Evolutionary conservation across 2,329 filamentous ascomycete species (phyloP).

Genomic region (Neofusicoccum laricinum): DNA sequence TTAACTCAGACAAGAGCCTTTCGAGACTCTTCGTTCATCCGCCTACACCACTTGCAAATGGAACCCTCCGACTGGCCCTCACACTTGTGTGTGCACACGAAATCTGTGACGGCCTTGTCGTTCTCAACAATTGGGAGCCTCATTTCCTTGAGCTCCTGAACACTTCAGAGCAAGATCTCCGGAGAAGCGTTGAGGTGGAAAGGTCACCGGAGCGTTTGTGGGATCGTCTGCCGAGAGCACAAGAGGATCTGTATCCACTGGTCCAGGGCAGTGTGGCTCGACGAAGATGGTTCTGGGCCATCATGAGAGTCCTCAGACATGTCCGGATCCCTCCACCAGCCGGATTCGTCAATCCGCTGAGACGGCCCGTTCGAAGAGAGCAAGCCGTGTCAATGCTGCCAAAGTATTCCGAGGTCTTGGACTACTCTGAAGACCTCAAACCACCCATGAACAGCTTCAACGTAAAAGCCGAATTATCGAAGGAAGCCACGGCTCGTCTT

Average conservation of each 20-base stretch:
- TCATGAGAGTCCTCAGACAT: constrained; percentile 44
- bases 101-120: constrained; percentile 40
- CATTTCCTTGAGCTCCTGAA: constrained; percentile 42
- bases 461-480: constrained; percentile 35
- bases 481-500: constrained; percentile 23
- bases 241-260: constrained; percentile 47
- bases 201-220: constrained; percentile 22
- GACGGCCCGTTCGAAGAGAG: constrained; percentile 22
- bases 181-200: constrained; percentile 21
- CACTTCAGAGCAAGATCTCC: constrained; percentile 22
- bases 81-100: constrained; percentile 43
- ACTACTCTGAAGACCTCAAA: constrained; percentile 31
- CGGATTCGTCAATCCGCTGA: constrained; percentile 44
- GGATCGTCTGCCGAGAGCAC: constrained; percentile 39
- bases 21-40: constrained; percentile 42
- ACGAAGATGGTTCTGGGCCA: constrained; percentile 48
- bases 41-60: constrained; percentile 21
- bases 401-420: constrained; percentile 35
- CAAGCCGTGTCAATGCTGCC: constrained; percentile 26
- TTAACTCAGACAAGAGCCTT: constrained; percentile 36
- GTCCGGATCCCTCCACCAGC: constrained; percentile 37
- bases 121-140: constrained; percentile 40
- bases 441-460: constrained; percentile 38
- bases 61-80: constrained; percentile 32
- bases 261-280: constrained; percentile 37